Evolutionary conservation across 805 yeast species (phyloP), one percentile per base, ranked within the genome.

Genomic region (Metschnikowia continentalis): DNA sequence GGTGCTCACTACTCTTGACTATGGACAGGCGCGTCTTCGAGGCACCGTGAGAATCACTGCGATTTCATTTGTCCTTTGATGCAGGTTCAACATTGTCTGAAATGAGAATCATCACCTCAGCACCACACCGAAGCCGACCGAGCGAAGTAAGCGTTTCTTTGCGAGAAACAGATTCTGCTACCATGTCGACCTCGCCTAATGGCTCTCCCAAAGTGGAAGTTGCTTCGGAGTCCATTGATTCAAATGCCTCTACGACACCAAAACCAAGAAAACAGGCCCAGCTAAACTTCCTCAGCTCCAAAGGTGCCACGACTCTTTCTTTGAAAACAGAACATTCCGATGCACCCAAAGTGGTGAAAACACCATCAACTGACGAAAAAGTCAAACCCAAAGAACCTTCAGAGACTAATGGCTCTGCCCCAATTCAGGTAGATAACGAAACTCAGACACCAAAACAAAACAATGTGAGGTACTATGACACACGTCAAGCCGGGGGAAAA

Each of bases 211-310:
- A 3, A 6, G 35, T 20, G 19, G 19, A n/a, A 13, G 6, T 13
- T 33, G 6, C 32, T 5, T 19, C 37, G 38, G 38, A 20, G 7
- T 14, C 32, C 5, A 32, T 10, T 20, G 32, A 33, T 6, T n/a
- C 10, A 15, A 14, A 8, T 15, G 38, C 38, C 20, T 32, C 22
- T 11, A 13, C n/a, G 38, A 23, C 19, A 19, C 14, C 46, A 14
- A 42, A 33, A 32, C 37, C 38, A 33, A 42, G 64, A 46, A 62
- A 62, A 41, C 63, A 58, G 49, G 49, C 59, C 17, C 42, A 44
- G 35, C 48, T 57, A 17, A 51, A 53, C 15, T 53, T 55, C 35
- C 39, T 47, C n/a, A 42, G 42, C 10, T 32, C 32, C 4, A 40
- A 49, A 33, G 49, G 55, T 7, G 20, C 35, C 35, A 46, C 48